Conservation (phyloP, 2,329 filamentous ascomycete genomes). For the Plectosphaerella cucumerina region DNA sequence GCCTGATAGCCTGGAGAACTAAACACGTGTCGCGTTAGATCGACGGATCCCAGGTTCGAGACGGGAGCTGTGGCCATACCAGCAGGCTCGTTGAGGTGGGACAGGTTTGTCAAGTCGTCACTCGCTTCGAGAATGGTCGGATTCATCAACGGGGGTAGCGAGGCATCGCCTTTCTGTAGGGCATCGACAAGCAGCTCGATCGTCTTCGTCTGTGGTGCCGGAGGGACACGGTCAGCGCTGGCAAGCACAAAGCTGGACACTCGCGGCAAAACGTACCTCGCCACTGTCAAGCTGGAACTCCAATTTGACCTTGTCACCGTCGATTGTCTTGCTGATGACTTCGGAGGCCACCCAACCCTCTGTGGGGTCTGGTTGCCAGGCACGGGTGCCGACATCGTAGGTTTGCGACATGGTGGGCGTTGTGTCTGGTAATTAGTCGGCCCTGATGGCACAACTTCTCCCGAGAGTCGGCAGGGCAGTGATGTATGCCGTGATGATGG, state of each 20-base stretch:
- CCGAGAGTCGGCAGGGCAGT: no score
- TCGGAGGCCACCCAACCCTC: slow-evolving; percentile 98
- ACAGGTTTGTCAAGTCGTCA: slow-evolving; percentile 95
- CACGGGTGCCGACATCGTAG: slow-evolving; percentile 94
- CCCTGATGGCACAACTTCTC: no score
- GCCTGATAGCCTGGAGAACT: slow-evolving; percentile 96
- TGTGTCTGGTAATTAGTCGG: not conserved
- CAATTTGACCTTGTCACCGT: slow-evolving; percentile 83
- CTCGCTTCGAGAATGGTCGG: slow-evolving; percentile 97
- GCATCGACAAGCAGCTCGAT: slow-evolving; percentile 74
- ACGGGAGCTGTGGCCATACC: slow-evolving; percentile 47
- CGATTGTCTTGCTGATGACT: slow-evolving; percentile 76
- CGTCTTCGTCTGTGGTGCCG: slow-evolving; percentile 64
- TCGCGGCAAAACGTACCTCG: slow-evolving; percentile 56
- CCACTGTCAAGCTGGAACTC: slow-evolving; percentile 89
- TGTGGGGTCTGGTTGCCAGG: slow-evolving; percentile 94
- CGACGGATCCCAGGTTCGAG: no score
- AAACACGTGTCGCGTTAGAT: slow-evolving; percentile 9
- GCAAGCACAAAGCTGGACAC: slow-evolving; percentile 8
- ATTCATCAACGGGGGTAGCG: slow-evolving; percentile 93
- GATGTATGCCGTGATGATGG: no score
- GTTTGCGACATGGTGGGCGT: slow-evolving; percentile 71
- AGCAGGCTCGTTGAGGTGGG: slow-evolving; percentile 96
- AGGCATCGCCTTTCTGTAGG: slow-evolving; percentile 71
- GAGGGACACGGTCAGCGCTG: slow-evolving; percentile 2